These are phyloP conservation scores for Pluteus cervinus DNA, from an alignment of 768 basidiomycete genomes.

Conservation along the genomic window DNA sequence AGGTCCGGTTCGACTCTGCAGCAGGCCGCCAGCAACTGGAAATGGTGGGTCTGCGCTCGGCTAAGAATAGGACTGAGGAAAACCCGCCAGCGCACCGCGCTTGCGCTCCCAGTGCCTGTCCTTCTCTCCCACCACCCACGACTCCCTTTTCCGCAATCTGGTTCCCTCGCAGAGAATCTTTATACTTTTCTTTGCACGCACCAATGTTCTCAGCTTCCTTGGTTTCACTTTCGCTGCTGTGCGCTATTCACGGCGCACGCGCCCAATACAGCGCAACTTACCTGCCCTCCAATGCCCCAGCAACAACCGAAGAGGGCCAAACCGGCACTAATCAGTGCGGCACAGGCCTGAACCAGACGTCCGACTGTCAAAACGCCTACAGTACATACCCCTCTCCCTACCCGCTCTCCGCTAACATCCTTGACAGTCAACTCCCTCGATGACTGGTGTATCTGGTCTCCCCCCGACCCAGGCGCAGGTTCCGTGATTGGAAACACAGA, in stretches of 20 bases:
- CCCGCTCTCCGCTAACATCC: background rate
- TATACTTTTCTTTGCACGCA: no score
- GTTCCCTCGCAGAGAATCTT: no score
- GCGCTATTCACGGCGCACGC: background rate
- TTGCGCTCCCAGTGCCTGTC: no score
- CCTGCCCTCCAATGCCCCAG: constrained; percentile 40
- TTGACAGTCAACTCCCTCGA: constrained; percentile 49
- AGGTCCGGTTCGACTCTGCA: no score
- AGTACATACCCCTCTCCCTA: no score
- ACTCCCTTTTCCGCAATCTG: no score
- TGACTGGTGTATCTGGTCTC: constrained; percentile 39
- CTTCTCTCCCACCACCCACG: no score
- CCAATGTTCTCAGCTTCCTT: background rate
- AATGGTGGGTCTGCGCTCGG: no score
- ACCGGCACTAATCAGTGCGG: constrained; percentile 64
- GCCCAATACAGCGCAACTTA: constrained; percentile 20
- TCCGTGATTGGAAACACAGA: constrained; percentile 58
- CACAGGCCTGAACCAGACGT: constrained; percentile 43
- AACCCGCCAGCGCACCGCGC: no score
- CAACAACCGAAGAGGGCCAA: constrained; percentile 51
- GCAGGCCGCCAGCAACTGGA: no score
- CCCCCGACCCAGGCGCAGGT: constrained; percentile 41
- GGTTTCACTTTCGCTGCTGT: background rate
- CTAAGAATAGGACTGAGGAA: no score
- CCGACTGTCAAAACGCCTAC: constrained; percentile 63